These are phyloP conservation scores for Tephrocybe sp. DNA, from an alignment of 768 basidiomycete species.

Conservation along the genomic window DNA sequence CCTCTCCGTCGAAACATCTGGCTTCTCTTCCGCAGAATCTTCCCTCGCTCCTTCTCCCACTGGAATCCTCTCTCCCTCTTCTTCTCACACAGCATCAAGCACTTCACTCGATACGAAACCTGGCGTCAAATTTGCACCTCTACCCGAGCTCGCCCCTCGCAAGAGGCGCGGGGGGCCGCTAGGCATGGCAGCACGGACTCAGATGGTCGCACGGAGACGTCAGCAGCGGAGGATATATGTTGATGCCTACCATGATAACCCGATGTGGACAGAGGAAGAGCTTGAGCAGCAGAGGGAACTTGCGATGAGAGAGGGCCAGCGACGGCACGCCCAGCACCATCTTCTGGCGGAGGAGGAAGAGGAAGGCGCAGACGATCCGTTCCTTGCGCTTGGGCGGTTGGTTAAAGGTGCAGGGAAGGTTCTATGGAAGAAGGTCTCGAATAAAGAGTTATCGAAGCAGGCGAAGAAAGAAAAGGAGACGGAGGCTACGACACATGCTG, in stretches of 20 bases:
- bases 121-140: conserved; percentile 57
- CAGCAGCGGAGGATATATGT: conserved; percentile 10
- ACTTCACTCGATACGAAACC: conserved; percentile 31
- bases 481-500: conserved; percentile 5
- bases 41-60: conserved; percentile 22
- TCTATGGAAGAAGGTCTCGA: conserved; percentile 49
- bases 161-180: conserved; percentile 48
- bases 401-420: conserved; percentile 49
- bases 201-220: conserved; percentile 34
- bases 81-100: conserved; percentile 29
- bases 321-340: conserved; percentile 15
- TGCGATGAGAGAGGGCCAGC: conserved; percentile 18
- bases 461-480: conserved; percentile 9
- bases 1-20: conserved; percentile 11
- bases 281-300: conserved; percentile 30
- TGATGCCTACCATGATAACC: conserved; percentile 11
- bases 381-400: conserved; percentile 46
- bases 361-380: conserved; percentile 41
- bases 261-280: conserved; percentile 40
- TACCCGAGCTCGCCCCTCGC: conserved; percentile 50
- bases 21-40: conserved; percentile 12
- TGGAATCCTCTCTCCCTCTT: conserved; percentile 47
- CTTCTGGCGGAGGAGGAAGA: conserved; percentile 13
- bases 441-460: conserved; percentile 29
- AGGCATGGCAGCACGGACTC: conserved; percentile 50